These are phyloP conservation scores for Leccinum subfulvum DNA, from an alignment of 1,284 basidiomycete species.

Conservation along the genomic window DNA sequence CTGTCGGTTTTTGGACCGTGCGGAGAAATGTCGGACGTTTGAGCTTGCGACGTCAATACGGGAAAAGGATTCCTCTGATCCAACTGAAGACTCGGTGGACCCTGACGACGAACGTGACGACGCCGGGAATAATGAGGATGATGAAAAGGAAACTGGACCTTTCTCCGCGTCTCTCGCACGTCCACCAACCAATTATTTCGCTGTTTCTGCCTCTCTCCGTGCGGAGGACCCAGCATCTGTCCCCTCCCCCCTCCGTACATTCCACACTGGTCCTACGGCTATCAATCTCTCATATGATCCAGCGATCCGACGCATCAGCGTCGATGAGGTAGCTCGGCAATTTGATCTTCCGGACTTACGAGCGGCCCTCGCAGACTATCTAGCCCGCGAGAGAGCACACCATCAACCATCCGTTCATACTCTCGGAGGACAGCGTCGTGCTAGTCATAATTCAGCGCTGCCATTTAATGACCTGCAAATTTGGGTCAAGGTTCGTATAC, in stretches of 20 bases:
- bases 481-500: neutral
- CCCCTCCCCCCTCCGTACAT: neutral
- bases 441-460: neutral
- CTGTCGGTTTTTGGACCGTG: neutral
- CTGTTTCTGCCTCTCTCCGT: neutral
- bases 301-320: neutral
- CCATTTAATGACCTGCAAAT: slow-evolving; percentile 1
- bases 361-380: neutral
- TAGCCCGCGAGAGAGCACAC: neutral
- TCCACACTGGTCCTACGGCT: neutral
- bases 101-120: neutral
- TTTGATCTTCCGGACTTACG: neutral
- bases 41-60: neutral
- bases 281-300: slow-evolving; percentile 4
- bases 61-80: neutral
- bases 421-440: neutral
- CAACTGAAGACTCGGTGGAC: neutral
- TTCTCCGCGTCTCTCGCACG: neutral
- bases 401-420: neutral
- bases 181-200: neutral
- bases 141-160: neutral
- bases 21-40: neutral
- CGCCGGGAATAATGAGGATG: neutral
- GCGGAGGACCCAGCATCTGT: neutral
- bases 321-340: neutral